A percentile compares a stretch with the other conserved stretches of the same genome.
Evolutionary conservation across 805 yeast species (phyloP).

Genomic region (Spathaspora passalidarum): DNA sequence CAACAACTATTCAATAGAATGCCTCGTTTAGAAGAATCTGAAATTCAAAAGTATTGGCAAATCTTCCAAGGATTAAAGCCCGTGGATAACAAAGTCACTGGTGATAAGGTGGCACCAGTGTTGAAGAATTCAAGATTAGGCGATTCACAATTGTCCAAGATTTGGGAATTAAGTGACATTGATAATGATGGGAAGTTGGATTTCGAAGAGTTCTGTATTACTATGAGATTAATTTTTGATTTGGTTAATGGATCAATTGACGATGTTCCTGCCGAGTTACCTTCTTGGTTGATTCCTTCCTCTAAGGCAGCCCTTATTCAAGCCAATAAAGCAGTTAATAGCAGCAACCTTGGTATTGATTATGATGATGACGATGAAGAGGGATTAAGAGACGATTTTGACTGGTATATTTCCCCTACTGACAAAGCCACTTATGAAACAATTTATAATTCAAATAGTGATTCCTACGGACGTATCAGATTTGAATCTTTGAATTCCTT

Average conservation of each 20-base stretch:
- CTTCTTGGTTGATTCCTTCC: slow-evolving; percentile 91
- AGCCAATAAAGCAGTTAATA: slow-evolving; percentile 69
- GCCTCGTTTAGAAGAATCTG: slow-evolving; percentile 90
- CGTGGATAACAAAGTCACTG: slow-evolving; percentile 69
- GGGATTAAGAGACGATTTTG: slow-evolving; percentile 67
- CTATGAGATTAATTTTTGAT: slow-evolving; percentile 94
- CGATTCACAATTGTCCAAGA: slow-evolving; percentile 70
- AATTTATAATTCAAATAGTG: slow-evolving; percentile 71
- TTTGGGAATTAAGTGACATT: slow-evolving; percentile 92
- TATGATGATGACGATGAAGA: slow-evolving; percentile 55
- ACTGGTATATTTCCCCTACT: slow-evolving; percentile 94
- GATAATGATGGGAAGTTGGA: slow-evolving; percentile 90
- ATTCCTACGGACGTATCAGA: slow-evolving; percentile 73
- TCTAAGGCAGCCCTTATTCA: slow-evolving; percentile 81
- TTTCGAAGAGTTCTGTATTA: slow-evolving; percentile 96
- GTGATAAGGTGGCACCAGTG: slow-evolving; percentile 81
- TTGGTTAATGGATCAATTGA: slow-evolving; percentile 67
- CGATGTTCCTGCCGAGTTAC: slow-evolving; percentile 66
- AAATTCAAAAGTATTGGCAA: slow-evolving; percentile 96
- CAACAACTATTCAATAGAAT: slow-evolving; percentile 17
- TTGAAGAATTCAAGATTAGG: slow-evolving; percentile 84
- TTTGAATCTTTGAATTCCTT: slow-evolving; percentile 69
- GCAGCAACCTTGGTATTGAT: slow-evolving; percentile 16
- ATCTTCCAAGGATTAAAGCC: slow-evolving; percentile 91
- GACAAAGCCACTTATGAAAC: slow-evolving; percentile 78